These are phyloP conservation scores for Hemileia vastatrix DNA, from an alignment of 1,284 basidiomycete genomes.

Conservation along the genomic window DNA sequence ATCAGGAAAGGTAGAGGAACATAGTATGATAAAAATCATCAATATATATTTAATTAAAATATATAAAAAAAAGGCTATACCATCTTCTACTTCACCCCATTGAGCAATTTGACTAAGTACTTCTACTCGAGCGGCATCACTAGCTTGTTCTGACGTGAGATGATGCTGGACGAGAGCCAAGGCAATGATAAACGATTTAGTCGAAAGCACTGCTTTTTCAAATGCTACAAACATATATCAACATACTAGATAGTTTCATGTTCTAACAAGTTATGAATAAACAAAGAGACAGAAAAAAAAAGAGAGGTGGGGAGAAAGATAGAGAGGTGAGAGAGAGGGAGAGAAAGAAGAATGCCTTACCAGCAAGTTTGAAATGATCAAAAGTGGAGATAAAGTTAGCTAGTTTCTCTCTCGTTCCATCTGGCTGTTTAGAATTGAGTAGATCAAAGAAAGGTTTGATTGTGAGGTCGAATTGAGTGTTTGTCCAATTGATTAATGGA, in stretches of 20 bases:
- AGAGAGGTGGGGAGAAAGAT: background rate
- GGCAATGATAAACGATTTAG: slow-evolving; percentile 83
- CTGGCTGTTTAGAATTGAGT: slow-evolving; percentile 58
- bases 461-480: slow-evolving; percentile 58
- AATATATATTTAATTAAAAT: too few species aligned
- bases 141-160: slow-evolving; percentile 71
- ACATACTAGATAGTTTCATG: background rate
- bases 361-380: slow-evolving; percentile 75
- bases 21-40: too few species aligned
- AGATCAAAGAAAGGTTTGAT: slow-evolving; percentile 57
- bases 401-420: slow-evolving; percentile 58
- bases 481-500: slow-evolving; percentile 72
- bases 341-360: background rate
- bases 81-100: slow-evolving; percentile 99
- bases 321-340: slow-evolving; percentile 45
- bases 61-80: slow-evolving; percentile 47
- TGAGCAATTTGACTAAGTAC: slow-evolving; percentile 86
- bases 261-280: slow-evolving; percentile 25
- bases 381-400: slow-evolving; percentile 54
- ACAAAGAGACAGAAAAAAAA: background rate
- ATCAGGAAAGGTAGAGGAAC: too few species aligned
- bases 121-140: slow-evolving; percentile 78
- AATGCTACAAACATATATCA: slow-evolving; percentile 54
- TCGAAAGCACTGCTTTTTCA: slow-evolving; percentile 78
- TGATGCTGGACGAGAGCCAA: slow-evolving; percentile 69